These are phyloP conservation scores for Neocucurbitaria cava DNA, from an alignment of 2,329 filamentous ascomycete genomes.

Conservation along the genomic window DNA sequence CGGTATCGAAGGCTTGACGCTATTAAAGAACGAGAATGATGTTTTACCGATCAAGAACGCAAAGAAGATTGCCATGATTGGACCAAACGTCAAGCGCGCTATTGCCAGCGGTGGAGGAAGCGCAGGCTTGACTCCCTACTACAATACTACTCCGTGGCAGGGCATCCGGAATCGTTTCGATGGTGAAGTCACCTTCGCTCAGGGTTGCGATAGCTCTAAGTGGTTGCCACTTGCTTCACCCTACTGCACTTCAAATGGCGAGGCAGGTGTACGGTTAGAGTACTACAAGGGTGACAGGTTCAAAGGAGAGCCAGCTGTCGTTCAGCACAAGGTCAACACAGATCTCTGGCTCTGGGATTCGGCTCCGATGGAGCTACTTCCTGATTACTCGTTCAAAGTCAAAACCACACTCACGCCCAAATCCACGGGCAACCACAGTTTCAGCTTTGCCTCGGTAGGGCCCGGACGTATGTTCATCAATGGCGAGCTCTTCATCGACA, in stretches of 20 bases:
- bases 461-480: conserved; percentile 68
- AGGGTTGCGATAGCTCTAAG: conserved; percentile 69
- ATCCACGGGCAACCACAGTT: conserved; percentile 67
- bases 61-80: conserved; percentile 69
- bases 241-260: conserved; percentile 64
- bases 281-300: conserved; percentile 71
- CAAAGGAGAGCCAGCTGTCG: conserved; percentile 62
- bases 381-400: conserved; percentile 69
- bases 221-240: conserved; percentile 69
- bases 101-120: conserved; percentile 74
- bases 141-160: conserved; percentile 69
- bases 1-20: conserved; percentile 67
- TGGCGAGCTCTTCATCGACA: conserved; percentile 66
- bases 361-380: conserved; percentile 66
- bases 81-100: conserved; percentile 70
- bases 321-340: conserved; percentile 67
- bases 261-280: conserved; percentile 68
- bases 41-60: conserved; percentile 66
- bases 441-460: conserved; percentile 73
- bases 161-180: conserved; percentile 64
- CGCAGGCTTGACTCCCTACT: conserved; percentile 73
- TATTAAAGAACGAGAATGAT: conserved; percentile 68
- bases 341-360: conserved; percentile 76
- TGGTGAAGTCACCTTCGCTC: conserved; percentile 65
- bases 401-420: conserved; percentile 67